Evolutionary conservation across 2,329 filamentous ascomycete species (phyloP).

Genomic region (Paradendryphiella salina): DNA sequence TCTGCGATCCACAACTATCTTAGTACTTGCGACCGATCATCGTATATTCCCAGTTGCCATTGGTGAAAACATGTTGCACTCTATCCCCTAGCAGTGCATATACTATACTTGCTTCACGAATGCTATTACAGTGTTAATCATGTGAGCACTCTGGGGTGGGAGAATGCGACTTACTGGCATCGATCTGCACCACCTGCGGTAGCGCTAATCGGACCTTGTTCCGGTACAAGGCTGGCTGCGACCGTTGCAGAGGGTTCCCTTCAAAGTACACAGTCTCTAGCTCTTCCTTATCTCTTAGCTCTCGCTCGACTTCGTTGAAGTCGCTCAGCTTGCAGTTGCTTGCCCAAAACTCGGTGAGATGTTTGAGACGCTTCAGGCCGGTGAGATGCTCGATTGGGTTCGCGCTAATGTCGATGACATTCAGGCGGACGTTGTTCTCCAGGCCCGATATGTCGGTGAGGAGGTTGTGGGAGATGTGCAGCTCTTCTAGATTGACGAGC

Average conservation of each 20-base stretch:
- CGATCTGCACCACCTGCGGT: constrained; percentile 88
- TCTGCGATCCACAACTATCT: background rate
- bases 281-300: constrained; percentile 75
- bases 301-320: constrained; percentile 79
- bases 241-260: constrained; percentile 84
- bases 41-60: too few species aligned
- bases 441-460: constrained; percentile 76
- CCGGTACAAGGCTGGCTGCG: constrained; percentile 80
- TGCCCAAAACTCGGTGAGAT: constrained; percentile 91
- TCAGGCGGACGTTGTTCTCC: constrained; percentile 55
- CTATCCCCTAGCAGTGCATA: background rate
- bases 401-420: constrained; percentile 84
- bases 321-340: constrained; percentile 81
- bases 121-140: constrained; percentile 1
- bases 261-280: constrained; percentile 95
- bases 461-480: constrained; percentile 96
- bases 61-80: too few species aligned
- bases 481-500: constrained; percentile 78
- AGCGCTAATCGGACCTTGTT: constrained; percentile 90
- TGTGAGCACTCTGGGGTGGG: background rate
- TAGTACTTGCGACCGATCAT: too few species aligned
- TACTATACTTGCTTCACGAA: constrained; percentile 20
- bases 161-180: constrained; percentile 76
- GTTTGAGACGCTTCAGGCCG: constrained; percentile 67
- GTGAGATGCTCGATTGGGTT: constrained; percentile 78